Evolutionary conservation across 2,329 filamentous ascomycete genomes (phyloP), one percentile per base, ranked within the genome.

Genomic region (Apiospora arundinis): DNA sequence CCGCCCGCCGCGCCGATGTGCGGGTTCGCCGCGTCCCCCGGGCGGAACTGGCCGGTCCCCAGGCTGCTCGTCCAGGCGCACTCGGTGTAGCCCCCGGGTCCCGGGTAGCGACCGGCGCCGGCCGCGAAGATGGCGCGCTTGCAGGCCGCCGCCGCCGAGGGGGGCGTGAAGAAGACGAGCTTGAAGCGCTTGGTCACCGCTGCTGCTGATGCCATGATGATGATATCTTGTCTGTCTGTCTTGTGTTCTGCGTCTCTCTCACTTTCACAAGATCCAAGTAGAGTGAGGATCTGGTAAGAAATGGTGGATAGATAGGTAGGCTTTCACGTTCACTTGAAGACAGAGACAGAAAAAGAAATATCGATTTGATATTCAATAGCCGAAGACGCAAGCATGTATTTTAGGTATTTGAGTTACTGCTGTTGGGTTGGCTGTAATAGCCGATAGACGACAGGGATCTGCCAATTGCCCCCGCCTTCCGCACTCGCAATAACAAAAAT

Each of bases 11-110:
- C 6, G 0, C 92, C 92, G 73, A 93, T 89, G 75, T 89, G 81
- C 4, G 92, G 91, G 68, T 90, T 91, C 0, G 92, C 90, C 0
- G 83, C 79, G 69, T 85, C 84, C 0, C 89, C 89, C 0, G 91
- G 91, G 0, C 89, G 86, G 79, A 93, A 94, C 76, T 93, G 91
- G 0, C 90, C 91, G 0, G 83, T 88, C 4, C 91, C 92, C 8
- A 81, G 74, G 0, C 82, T 80, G 2, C 56, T 63, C 56, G 82
- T 81, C 82, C 84, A 90, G 78, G 85, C 85, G 78, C 83, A 86
- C 75, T 90, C 87, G 28, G 85, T 87, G 76, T 90, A 90, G 75
- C 84, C 84, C n/a, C 85, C 86, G 0, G 82, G 76, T 0, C 82
- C 82, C 0, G 86, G 85, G 70, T 86, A 87, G 14, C 83, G 80